Evolutionary conservation across 805 yeast genomes (phyloP).

Genomic region (Candida alai): DNA sequence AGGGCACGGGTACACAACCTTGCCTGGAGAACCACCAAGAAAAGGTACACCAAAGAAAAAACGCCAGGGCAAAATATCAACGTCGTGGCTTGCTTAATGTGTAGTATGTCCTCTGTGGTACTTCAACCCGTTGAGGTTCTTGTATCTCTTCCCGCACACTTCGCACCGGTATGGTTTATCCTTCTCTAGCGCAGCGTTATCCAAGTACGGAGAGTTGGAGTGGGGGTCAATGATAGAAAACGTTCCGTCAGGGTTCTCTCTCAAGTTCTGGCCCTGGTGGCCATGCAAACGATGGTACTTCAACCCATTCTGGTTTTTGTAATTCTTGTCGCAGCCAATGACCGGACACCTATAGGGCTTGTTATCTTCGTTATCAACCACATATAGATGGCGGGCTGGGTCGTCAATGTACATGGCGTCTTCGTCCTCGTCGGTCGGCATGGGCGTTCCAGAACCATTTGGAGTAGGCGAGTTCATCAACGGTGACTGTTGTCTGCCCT

Average conservation of each 20-base stretch:
- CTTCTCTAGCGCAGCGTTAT: constrained; percentile 91
- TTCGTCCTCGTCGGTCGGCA: constrained; percentile 48
- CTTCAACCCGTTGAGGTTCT: constrained; percentile 92
- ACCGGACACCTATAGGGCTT: constrained; percentile 98
- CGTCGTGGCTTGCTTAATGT: constrained; percentile 63
- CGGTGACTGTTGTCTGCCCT: constrained; percentile 17
- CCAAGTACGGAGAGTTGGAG: constrained; percentile 82
- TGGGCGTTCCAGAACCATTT: constrained; percentile 20
- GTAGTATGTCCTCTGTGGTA: constrained; percentile 99
- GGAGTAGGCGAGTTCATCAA: constrained; percentile 14
- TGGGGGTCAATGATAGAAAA: constrained; percentile 90
- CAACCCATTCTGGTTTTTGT: constrained; percentile 95
- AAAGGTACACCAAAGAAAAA: no score
- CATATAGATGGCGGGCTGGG: constrained; percentile 92
- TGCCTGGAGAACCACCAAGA: no score
- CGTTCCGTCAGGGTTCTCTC: constrained; percentile 90
- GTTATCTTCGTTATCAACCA: constrained; percentile 85
- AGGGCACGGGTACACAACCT: no score
- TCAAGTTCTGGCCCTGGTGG: constrained; percentile 90
- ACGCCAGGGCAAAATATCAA: no score
- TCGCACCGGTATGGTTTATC: constrained; percentile 98
- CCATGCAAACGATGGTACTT: constrained; percentile 96
- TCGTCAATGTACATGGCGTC: constrained; percentile 87
- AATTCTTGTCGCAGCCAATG: constrained; percentile 95
- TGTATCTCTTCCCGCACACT: constrained; percentile 96